phyloP scores from a whole-genome alignment of 2,329 filamentous ascomycete species.

The Verticillium nonalfalfae region DNA sequence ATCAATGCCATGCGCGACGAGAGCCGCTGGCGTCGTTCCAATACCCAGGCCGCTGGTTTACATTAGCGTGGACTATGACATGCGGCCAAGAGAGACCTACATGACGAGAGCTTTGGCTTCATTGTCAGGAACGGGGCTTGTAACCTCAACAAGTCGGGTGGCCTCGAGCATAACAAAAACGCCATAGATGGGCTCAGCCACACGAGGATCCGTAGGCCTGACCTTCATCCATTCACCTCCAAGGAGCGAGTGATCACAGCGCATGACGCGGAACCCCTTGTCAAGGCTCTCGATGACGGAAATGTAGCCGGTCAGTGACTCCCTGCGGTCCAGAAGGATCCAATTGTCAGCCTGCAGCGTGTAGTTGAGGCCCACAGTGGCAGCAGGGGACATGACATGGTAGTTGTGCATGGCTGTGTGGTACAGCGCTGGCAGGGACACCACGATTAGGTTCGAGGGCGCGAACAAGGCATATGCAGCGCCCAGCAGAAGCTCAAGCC shows the following conservation, averaged over 20 bases:
- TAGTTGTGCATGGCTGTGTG: slow-evolving; percentile 68
- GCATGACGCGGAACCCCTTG: slow-evolving; percentile 70
- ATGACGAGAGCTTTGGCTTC: slow-evolving; percentile 78
- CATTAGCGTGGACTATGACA: slow-evolving; percentile 11
- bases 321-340: slow-evolving; percentile 70
- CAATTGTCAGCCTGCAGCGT: slow-evolving; percentile 62
- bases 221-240: slow-evolving; percentile 80
- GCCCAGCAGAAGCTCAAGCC: slow-evolving; percentile 63
- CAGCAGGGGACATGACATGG: slow-evolving; percentile 59
- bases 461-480: slow-evolving; percentile 58
- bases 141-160: slow-evolving; percentile 68
- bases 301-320: slow-evolving; percentile 87
- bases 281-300: slow-evolving; percentile 76
- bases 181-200: slow-evolving; percentile 85
- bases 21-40: slow-evolving; percentile 80
- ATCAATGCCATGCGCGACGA: slow-evolving; percentile 82
- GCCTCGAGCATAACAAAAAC: slow-evolving; percentile 97
- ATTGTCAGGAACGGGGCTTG: slow-evolving; percentile 47
- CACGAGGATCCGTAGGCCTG: slow-evolving; percentile 34
- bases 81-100: slow-evolving; percentile 40
- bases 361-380: slow-evolving; percentile 57
- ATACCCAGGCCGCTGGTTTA: slow-evolving; percentile 72
- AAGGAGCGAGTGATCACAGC: slow-evolving; percentile 90
- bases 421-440: slow-evolving; percentile 65
- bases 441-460: slow-evolving; percentile 61